A percentile compares a stretch with the other conserved stretches of the same genome.
phyloP scores from a whole-genome alignment of 169 alveolate genomes.

The Babesia sp. region DNA sequence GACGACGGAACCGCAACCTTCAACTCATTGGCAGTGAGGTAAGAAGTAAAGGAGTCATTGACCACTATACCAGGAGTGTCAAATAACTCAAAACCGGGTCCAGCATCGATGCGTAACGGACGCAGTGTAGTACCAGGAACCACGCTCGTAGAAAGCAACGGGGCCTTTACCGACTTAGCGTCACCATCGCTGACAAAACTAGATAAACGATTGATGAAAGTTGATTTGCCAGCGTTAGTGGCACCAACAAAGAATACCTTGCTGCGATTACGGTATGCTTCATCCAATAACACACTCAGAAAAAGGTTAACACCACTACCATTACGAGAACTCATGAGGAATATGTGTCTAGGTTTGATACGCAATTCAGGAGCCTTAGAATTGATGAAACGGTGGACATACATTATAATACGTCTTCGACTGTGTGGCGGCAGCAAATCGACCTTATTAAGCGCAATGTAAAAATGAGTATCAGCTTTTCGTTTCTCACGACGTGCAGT shows the following conservation, averaged over 20 bases:
- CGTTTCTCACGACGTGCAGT: conserved; percentile 10
- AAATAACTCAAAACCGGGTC: conserved; percentile 59
- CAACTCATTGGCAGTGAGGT: conserved; percentile 62
- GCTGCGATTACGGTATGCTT: conserved; percentile 29
- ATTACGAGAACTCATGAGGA: conserved; percentile 36
- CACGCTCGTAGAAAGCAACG: conserved; percentile 66
- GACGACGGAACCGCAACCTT: conserved; percentile 41
- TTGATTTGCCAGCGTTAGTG: conserved; percentile 63
- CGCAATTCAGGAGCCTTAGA: conserved; percentile 13
- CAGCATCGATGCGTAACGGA: conserved; percentile 66
- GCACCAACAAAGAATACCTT: conserved; percentile 60
- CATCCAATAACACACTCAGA: conserved; percentile 36
- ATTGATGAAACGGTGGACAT: conserved; percentile 40
- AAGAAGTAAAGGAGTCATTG: conserved; percentile 64
- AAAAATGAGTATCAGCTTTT: conserved; percentile 20
- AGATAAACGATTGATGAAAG: conserved; percentile 42
- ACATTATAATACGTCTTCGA: conserved; percentile 31
- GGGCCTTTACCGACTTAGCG: conserved; percentile 1
- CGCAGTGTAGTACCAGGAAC: conserved; percentile 78
- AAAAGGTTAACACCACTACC: conserved; percentile 46
- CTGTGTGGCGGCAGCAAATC: conserved; percentile 59
- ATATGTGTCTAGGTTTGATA: conserved; percentile 46
- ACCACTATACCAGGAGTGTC: conserved; percentile 81
- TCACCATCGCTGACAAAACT: not conserved
- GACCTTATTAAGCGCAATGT: conserved; percentile 51